Base-by-base conservation (phyloP, 768 basidiomycete species). In the Leccinellum rugosiceps region DNA sequence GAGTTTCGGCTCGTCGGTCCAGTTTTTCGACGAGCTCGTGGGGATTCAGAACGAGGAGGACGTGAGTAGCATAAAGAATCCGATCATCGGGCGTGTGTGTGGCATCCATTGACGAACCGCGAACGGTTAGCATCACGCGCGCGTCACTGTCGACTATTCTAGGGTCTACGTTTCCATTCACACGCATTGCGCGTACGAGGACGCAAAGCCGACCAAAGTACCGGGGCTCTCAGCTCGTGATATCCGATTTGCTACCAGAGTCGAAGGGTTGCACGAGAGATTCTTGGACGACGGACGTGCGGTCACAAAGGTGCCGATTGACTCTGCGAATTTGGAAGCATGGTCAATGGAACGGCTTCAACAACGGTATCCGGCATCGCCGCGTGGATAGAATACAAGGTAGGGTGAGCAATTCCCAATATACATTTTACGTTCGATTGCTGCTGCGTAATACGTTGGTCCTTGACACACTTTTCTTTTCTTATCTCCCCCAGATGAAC, bases 191-290 rank as follows among this genome's bases (percentile, higher is more conserved):
- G 72, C 72, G 6, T 61, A 64, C 35, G 28, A 47, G n/a, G 65
- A 60, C 13, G 47, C 48, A 5, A 56, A 58, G 17, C 44, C 63
- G 30, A 47, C 53, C 56, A 58, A 59, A 52, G 38, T 71, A 30
- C 73, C 80, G 0, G 78, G 81, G 13, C 75, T 84, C 45, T 83
- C 83, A 1, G 63, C 70, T 6, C 79, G 79, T 30, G 84, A 85
- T 59, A 55, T 83, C 31, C 79, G 82, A 47, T 67, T 83, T 32
- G 83, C 81, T 8, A 66, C 69, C 8, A 68, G 70, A 13, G 60
- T 79, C n/a, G 81, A 85, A 60, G 56, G 58, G 52, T 47, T 73
- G 38, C 70, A 74, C 41, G 41, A 61, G 17, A 51, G 8, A 19
- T 73, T 71, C 53, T 53, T 72, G 52, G 50, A 26, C 8, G 63